These are phyloP conservation scores for Didymosphaeria variabile DNA, from an alignment of 2,329 filamentous ascomycete species.

Conservation along the genomic window DNA sequence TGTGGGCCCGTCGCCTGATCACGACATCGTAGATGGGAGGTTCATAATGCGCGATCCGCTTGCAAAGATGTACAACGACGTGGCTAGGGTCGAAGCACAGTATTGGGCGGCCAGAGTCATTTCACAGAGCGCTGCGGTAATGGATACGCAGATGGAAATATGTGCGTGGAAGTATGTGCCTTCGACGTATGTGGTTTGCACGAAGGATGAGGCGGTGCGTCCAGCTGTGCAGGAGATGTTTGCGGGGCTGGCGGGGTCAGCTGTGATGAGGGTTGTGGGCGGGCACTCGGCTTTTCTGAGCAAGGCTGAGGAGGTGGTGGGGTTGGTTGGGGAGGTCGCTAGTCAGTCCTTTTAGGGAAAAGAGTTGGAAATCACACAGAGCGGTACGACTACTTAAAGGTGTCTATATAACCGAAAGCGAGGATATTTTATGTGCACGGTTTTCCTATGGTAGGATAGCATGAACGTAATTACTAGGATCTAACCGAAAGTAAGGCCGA, in stretches of 20 bases:
- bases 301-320: conserved; percentile 10
- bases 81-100: conserved; percentile 16
- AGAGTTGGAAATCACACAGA: too few species aligned
- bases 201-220: conserved; percentile 51
- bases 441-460: too few species aligned
- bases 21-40: conserved; percentile 17
- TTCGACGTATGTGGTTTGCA: conserved; percentile 53
- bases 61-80: conserved; percentile 18
- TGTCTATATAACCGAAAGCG: too few species aligned
- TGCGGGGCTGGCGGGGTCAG: conserved; percentile 10
- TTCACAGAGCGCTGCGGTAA: conserved; percentile 17
- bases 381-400: too few species aligned
- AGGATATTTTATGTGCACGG: too few species aligned
- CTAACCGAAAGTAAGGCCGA: too few species aligned
- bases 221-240: conserved; percentile 44
- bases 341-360: too few species aligned
- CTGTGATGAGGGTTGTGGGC: conserved; percentile 5
- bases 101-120: conserved; percentile 20
- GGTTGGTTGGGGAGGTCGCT: too few species aligned
- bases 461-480: too few species aligned
- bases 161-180: conserved; percentile 53
- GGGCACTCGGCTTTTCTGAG: conserved; percentile 23
- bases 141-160: conserved; percentile 32
- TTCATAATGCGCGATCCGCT: conserved; percentile 13
- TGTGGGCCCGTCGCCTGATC: conserved; percentile 17